Conservation (phyloP, 2,329 filamentous ascomycete species). For the Diaporthe sp. region DNA sequence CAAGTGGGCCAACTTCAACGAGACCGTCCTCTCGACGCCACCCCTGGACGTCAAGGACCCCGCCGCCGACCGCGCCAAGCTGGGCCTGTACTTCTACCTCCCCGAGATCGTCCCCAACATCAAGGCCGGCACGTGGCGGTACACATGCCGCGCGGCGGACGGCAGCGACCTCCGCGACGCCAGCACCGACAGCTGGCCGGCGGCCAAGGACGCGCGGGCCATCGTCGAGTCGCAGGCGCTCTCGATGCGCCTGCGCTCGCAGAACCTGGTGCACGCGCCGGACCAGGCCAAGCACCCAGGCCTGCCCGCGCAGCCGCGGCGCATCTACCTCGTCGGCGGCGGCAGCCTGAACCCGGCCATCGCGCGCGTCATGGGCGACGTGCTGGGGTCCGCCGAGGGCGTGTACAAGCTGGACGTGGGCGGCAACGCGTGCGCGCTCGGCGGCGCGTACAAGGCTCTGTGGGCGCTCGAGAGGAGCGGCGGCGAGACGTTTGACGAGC, state of each 20-base stretch:
- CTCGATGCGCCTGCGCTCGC: conserved; percentile 87
- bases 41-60: conserved; percentile 73
- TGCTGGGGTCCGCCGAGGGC: conserved; percentile 89
- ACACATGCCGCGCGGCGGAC: conserved; percentile 68
- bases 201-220: conserved; percentile 80
- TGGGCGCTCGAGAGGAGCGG: conserved; percentile 83
- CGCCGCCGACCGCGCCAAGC: conserved; percentile 72
- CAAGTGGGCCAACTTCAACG: conserved; percentile 86
- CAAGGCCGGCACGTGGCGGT: conserved; percentile 87
- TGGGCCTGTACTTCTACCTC: conserved; percentile 95
- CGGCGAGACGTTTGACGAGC: conserved; percentile 86
- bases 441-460: conserved; percentile 94
- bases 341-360: conserved; percentile 92
- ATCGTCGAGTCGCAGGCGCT: conserved; percentile 97
- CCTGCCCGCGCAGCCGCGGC: conserved; percentile 85
- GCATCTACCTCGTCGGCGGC: conserved; percentile 95
- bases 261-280: conserved; percentile 76
- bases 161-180: conserved; percentile 59
- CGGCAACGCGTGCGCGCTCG: conserved; percentile 93
- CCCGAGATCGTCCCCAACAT: conserved; percentile 97
- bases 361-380: conserved; percentile 84
- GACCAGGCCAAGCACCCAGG: conserved; percentile 44
- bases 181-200: conserved; percentile 57
- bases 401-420: conserved; percentile 95
- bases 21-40: conserved; percentile 74